Evolutionary conservation across 1,284 basidiomycete species (phyloP).

Genomic region (Naganishia sp.): DNA sequence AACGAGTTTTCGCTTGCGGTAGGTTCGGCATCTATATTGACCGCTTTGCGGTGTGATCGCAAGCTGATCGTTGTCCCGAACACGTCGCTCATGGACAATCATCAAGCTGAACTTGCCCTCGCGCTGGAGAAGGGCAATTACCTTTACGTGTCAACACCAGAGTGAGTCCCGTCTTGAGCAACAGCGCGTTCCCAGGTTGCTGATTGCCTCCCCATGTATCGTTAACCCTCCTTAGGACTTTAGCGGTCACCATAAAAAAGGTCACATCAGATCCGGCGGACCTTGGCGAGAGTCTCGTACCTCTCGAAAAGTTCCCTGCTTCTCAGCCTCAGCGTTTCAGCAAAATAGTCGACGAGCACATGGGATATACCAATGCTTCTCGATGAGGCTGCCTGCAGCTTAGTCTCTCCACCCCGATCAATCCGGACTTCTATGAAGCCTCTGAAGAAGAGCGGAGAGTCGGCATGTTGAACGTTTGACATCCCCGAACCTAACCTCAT

Average conservation of each 20-base stretch:
- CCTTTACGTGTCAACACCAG: slow-evolving; percentile 63
- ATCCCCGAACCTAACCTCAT: no score
- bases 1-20: slow-evolving; percentile 29
- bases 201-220: background rate
- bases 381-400: background rate
- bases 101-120: slow-evolving; percentile 84
- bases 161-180: slow-evolving; percentile 56
- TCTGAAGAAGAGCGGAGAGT: no score
- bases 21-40: slow-evolving; percentile 94
- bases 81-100: slow-evolving; percentile 82
- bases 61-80: slow-evolving; percentile 88
- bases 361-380: slow-evolving; percentile 35
- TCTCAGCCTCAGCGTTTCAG: slow-evolving; percentile 36
- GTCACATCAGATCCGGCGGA: background rate
- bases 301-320: slow-evolving; percentile 35
- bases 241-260: slow-evolving; percentile 11
- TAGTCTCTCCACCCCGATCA: no score
- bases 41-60: slow-evolving; percentile 72
- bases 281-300: background rate
- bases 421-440: no score
- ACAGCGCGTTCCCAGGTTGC: no score
- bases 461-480: no score
- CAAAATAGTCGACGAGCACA: slow-evolving; percentile 40
- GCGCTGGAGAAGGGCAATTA: slow-evolving; percentile 67
- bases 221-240: background rate